Conservation (phyloP, 768 basidiomycete species). For the Lactifluus pinguis region DNA sequence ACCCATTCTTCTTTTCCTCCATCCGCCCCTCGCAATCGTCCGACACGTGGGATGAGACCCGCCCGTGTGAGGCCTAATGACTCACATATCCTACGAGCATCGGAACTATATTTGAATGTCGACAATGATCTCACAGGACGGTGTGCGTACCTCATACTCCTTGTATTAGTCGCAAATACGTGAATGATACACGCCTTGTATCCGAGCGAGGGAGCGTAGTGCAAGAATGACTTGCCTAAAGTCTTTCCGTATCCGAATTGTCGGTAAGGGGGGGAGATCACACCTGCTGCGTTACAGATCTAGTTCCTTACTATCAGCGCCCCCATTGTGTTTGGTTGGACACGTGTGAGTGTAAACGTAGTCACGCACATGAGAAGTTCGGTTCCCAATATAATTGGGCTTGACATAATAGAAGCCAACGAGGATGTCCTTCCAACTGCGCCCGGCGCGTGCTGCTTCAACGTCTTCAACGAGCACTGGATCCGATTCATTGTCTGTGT, state of each 20-base stretch:
- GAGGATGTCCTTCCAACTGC: constrained; percentile 59
- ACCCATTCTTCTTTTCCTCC: constrained; percentile 79
- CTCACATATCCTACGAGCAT: constrained; percentile 65
- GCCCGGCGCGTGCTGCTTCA: constrained; percentile 37
- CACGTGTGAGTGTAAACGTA: background rate
- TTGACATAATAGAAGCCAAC: constrained; percentile 81
- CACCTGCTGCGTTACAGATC: constrained; percentile 89
- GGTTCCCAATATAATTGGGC: constrained; percentile 76
- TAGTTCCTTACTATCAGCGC: constrained; percentile 23
- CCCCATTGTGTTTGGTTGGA: background rate
- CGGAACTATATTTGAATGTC: background rate
- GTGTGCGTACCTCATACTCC: constrained; percentile 49
- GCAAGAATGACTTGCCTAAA: constrained; percentile 69
- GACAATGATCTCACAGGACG: constrained; percentile 1
- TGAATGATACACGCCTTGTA: constrained; percentile 83
- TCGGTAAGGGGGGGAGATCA: constrained; percentile 57
- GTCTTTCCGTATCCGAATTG: constrained; percentile 58
- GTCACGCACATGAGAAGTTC: constrained; percentile 78
- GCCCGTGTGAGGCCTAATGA: constrained; percentile 68
- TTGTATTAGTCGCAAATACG: constrained; percentile 78
- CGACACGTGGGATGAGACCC: constrained; percentile 69
- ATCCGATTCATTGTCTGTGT: background rate
- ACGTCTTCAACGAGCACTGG: constrained; percentile 21
- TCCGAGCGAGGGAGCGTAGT: constrained; percentile 73
- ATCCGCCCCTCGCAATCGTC: constrained; percentile 55